phyloP scores from a whole-genome alignment of 2,329 filamentous ascomycete genomes.

The Talaromyces rugulosus region DNA sequence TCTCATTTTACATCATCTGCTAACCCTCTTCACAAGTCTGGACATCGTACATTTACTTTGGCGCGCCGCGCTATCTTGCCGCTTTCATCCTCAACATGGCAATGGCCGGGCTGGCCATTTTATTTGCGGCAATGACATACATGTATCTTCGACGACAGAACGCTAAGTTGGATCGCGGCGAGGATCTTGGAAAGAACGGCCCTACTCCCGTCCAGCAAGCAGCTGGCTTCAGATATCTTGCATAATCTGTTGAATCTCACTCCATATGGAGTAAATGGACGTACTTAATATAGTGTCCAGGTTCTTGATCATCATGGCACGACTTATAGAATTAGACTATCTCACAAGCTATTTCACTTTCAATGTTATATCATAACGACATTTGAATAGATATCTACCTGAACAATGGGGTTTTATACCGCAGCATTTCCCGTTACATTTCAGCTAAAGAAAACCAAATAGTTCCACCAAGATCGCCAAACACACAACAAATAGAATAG shows the following conservation, averaged over 20 bases:
- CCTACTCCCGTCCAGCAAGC: slow-evolving; percentile 18
- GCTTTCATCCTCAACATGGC: slow-evolving; percentile 22
- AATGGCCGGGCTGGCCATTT: slow-evolving; percentile 18
- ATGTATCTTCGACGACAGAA: slow-evolving; percentile 21
- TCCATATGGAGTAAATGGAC: neutral
- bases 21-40: slow-evolving; percentile 15
- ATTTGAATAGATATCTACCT: neutral
- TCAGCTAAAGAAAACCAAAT: neutral
- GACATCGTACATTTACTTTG: slow-evolving; percentile 22
- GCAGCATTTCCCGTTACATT: neutral
- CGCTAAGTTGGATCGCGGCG: slow-evolving; percentile 18
- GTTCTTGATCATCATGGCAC: neutral
- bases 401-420: neutral
- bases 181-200: slow-evolving; percentile 18
- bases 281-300: too few species aligned
- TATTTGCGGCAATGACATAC: slow-evolving; percentile 16
- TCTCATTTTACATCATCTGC: neutral
- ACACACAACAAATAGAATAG: neutral
- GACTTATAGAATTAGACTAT: neutral
- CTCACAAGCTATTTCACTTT: neutral
- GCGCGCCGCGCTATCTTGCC: slow-evolving; percentile 19
- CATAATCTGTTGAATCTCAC: neutral
- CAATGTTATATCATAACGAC: too few species aligned
- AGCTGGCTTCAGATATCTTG: slow-evolving; percentile 19
- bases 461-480: neutral